Evolutionary conservation across 192 early-diverging fungal species (phyloP).

Genomic region (Linderina pennispora): DNA sequence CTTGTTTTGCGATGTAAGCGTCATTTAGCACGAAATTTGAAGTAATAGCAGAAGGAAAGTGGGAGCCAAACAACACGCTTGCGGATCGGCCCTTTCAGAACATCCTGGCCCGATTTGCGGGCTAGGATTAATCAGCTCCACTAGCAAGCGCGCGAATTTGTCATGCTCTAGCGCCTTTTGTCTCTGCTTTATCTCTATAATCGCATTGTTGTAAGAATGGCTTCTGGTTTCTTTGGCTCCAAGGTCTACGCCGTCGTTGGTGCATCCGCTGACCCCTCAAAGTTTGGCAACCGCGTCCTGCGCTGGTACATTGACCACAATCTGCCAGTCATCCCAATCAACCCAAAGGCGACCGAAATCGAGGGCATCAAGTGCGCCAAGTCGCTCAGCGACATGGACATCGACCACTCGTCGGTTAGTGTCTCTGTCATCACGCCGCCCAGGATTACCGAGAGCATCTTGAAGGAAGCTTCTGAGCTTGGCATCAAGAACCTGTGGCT

Average conservation of each 20-base stretch:
- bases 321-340: slow-evolving; percentile 14
- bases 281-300: slow-evolving; percentile 84
- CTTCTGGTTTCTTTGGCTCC: slow-evolving; percentile 49
- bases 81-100: too few relatives aligned
- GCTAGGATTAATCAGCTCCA: too few relatives aligned
- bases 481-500: slow-evolving; percentile 25
- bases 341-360: slow-evolving; percentile 9
- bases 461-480: slow-evolving; percentile 6
- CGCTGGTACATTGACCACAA: slow-evolving; percentile 53
- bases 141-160: too few relatives aligned
- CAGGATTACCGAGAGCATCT: slow-evolving; percentile 4
- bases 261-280: slow-evolving; percentile 60
- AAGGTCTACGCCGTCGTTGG: slow-evolving; percentile 69
- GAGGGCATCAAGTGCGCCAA: slow-evolving; percentile 10
- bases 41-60: too few relatives aligned
- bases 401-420: not conserved
- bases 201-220: too few relatives aligned
- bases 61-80: too few relatives aligned
- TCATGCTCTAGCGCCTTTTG: too few relatives aligned
- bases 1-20: too few relatives aligned
- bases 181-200: too few relatives aligned
- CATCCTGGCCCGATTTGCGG: too few relatives aligned
- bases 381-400: slow-evolving; percentile 9
- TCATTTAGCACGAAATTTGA: too few relatives aligned
- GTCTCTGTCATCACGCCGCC: slow-evolving; percentile 31